These are phyloP conservation scores for Geum urbanum DNA, from an alignment of 306 rosid genomes.

Conservation along the genomic window DNA sequence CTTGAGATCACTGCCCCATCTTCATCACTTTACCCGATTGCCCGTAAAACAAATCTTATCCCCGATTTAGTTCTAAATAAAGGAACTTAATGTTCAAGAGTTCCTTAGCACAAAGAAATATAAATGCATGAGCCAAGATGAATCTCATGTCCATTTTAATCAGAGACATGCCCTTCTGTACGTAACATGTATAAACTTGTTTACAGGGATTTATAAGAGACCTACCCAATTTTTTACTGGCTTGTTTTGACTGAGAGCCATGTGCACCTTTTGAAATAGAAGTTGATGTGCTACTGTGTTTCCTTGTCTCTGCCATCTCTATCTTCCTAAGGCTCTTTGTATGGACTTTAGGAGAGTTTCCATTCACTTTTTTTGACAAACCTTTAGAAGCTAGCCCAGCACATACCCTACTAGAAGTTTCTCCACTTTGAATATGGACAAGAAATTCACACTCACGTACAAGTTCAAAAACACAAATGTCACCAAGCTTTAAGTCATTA, in stretches of 20 bases:
- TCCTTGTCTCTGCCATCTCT: constrained; percentile 54
- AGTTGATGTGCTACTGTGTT: constrained; percentile 49
- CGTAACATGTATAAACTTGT: neutral
- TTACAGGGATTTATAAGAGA: neutral
- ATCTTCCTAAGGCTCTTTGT: constrained; percentile 44
- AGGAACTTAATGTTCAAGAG: neutral
- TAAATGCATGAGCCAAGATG: neutral
- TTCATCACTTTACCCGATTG: neutral
- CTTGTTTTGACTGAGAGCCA: constrained; percentile 52
- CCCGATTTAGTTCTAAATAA: neutral
- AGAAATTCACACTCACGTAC: constrained; percentile 73
- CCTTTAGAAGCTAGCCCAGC: constrained; percentile 42
- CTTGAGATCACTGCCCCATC: neutral
- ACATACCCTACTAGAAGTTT: constrained; percentile 35
- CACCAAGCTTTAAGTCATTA: constrained; percentile 73
- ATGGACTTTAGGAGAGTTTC: constrained; percentile 39
- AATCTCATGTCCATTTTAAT: neutral
- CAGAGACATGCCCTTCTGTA: neutral
- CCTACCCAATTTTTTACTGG: constrained; percentile 66
- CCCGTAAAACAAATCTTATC: neutral
- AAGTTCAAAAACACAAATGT: constrained; percentile 83
- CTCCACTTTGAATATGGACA: constrained; percentile 59
- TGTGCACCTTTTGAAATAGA: constrained; percentile 41
- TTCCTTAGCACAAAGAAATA: neutral
- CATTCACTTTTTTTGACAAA: constrained; percentile 45